Conservation (phyloP, 331 rosid species). For the Phaseolus coccineus region DNA sequence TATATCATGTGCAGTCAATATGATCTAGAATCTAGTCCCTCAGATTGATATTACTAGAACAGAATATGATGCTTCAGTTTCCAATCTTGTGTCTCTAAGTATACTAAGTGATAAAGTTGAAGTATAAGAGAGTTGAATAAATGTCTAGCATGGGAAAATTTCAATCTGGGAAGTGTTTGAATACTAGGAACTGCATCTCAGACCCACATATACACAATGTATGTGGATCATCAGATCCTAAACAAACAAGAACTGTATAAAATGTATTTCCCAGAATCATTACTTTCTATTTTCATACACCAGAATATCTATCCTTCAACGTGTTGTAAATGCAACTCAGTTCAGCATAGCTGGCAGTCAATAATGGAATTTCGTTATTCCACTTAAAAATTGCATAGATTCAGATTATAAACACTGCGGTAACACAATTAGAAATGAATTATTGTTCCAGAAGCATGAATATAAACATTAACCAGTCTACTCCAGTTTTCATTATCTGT, state of each 20-base stretch:
- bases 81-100: conserved; percentile 2
- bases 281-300: not conserved
- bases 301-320: conserved; percentile 1
- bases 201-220: not conserved
- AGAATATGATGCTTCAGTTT: conserved; percentile 12
- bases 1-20: not conserved
- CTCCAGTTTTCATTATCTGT: no score
- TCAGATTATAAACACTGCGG: not conserved
- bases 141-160: not conserved
- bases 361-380: not conserved
- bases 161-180: not conserved
- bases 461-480: not conserved
- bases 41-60: not conserved
- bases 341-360: conserved; percentile 1
- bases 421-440: not conserved
- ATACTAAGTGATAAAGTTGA: not conserved
- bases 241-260: conserved; percentile 27
- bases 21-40: not conserved
- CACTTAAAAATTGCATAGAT: not conserved
- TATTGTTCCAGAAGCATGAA: not conserved
- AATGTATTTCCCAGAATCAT: conserved; percentile 22
- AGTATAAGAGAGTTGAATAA: not conserved
- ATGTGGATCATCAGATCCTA: conserved; percentile 29
- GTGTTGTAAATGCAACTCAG: not conserved
- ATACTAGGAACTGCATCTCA: not conserved